Evolutionary conservation across 2,329 filamentous ascomycete species (phyloP), one percentile per base, ranked within the genome.

Genomic region (Colletotrichum chrysophilum): DNA sequence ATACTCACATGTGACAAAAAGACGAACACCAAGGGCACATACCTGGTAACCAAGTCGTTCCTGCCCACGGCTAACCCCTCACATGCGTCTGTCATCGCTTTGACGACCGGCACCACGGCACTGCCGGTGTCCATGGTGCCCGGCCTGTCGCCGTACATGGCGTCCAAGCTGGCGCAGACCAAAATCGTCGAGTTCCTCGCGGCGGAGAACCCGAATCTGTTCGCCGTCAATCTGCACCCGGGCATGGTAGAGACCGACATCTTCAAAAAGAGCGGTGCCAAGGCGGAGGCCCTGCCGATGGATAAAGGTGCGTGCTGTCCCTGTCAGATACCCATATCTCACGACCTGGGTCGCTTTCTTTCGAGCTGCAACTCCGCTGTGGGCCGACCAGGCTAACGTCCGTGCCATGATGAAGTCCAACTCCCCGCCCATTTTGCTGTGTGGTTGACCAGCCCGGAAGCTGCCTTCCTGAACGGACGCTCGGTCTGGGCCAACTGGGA

Each of bases 401-500:
- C 62, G 43, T 64, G 56, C 64, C 3, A 62, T 52, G 36, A 21
- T 48, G 70, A 80, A 74, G 84, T 82, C 5, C 78, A 80, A 48
- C 83, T 89, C 12, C 80, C 86, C 2, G 86, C 80, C 0, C 80
- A 85, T 71, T 89, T 89, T 77, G 74, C 80, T 4, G 82, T 89
- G 7, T 89, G 88, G 88, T 79, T 86, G 30, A 82, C 85, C 0
- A 86, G 83, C 30, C 77, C 84, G 1, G 87, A 90, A 76, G 87
- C 88, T 0, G 78, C 76, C 7, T 89, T 90, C 76, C 78, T 90
- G 30, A 86, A 84, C 55, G 83, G 85, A 4, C 87, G 86, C 62
- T 86, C 87, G 26, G 78, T 89, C 1, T 90, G 87, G 85, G 83
- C 85, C 13, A 87, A 87, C 26, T 90, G 88, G 88, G 89, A 90